These are phyloP conservation scores for Talaromyces verruculosus DNA, from an alignment of 2,329 filamentous ascomycete genomes.

Conservation along the genomic window DNA sequence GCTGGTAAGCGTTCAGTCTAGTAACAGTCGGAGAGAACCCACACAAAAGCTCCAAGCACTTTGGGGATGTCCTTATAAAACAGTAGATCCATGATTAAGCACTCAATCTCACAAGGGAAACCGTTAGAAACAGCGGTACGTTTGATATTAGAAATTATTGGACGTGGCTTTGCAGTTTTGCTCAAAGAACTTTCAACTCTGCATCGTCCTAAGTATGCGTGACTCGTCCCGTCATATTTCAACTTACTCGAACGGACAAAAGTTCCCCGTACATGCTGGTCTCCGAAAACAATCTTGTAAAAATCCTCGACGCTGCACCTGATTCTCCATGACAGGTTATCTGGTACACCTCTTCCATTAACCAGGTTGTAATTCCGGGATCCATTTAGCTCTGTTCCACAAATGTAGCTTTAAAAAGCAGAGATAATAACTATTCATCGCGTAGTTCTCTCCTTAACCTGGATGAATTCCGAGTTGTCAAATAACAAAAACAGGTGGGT, in stretches of 20 bases:
- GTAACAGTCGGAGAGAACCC: conserved; percentile 11
- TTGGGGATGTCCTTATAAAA: conserved; percentile 11
- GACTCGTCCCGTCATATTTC: not conserved
- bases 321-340: not conserved
- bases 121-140: conserved; percentile 17
- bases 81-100: conserved; percentile 14
- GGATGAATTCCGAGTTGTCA: not conserved
- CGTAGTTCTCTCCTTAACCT: not conserved
- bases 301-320: conserved; percentile 13
- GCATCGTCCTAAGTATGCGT: not conserved
- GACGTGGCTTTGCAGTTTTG: not conserved
- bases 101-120: conserved; percentile 30
- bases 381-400: not conserved
- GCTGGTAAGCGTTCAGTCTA: conserved; percentile 11
- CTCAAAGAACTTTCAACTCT: not conserved
- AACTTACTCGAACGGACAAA: conserved; percentile 17
- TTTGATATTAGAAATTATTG: conserved; percentile 13
- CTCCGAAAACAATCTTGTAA: conserved; percentile 8
- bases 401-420: not conserved
- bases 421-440: not conserved
- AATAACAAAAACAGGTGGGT: not conserved
- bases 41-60: conserved; percentile 14
- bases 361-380: not conserved
- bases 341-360: conserved; percentile 8
- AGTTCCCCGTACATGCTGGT: conserved; percentile 11